Conservation (phyloP, 768 basidiomycete genomes). For the Trametes coccinea region DNA sequence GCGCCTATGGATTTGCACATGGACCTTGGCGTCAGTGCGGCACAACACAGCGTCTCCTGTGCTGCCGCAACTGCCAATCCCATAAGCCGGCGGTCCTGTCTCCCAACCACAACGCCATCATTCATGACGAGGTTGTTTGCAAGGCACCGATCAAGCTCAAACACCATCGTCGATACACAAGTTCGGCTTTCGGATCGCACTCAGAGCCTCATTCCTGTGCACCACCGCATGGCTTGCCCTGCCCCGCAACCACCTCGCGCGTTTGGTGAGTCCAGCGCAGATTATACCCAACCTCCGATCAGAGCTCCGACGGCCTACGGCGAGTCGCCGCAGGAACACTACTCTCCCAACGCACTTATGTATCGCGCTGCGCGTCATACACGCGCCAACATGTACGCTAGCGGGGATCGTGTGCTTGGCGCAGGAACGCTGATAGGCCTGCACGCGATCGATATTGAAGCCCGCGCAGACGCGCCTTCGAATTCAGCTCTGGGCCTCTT, state of each 20-base stretch:
- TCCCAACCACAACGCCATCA: neutral
- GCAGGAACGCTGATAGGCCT: slow-evolving; percentile 5
- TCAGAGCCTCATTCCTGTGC: neutral
- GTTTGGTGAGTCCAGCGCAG: neutral
- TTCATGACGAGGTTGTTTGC: neutral
- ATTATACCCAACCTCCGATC: slow-evolving; percentile 1
- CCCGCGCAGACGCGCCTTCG: neutral
- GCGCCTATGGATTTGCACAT: no score
- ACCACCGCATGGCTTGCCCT: no score
- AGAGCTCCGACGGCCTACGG: slow-evolving; percentile 4
- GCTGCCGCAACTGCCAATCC: neutral
- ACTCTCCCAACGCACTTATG: neutral
- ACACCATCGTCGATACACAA: neutral
- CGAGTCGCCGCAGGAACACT: neutral
- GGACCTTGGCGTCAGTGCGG: no score
- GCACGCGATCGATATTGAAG: neutral
- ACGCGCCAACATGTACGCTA: no score
- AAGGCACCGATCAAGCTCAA: neutral
- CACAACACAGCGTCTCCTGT: neutral
- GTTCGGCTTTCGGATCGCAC: no score
- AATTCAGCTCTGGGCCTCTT: neutral
- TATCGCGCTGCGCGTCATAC: slow-evolving; percentile 1
- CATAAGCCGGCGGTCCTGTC: neutral
- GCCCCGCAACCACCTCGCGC: neutral
- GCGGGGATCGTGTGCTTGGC: neutral